Evolutionary conservation across 108 stramenopile genomes (phyloP).

Genomic region (Nannochloropsis gaditana): DNA sequence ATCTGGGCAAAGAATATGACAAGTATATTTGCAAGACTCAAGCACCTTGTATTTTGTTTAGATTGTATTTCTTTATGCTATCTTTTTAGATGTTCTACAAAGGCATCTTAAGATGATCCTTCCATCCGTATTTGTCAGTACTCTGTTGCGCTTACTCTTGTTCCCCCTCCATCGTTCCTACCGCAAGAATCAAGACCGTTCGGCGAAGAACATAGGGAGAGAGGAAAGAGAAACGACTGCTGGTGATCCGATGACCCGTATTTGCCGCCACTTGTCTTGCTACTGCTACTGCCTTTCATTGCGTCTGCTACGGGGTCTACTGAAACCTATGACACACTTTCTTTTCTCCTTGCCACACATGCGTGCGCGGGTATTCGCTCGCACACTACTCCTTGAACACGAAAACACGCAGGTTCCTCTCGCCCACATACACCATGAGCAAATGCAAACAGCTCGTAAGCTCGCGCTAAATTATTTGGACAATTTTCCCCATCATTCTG

Average conservation of each 20-base stretch:
- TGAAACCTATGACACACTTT: background rate
- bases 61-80: slow-evolving; percentile 11
- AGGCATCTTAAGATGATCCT: too few species aligned
- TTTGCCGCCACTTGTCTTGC: background rate
- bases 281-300: background rate
- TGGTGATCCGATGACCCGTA: background rate
- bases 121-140: background rate
- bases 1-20: background rate
- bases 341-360: background rate
- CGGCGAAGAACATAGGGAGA: background rate
- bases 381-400: background rate
- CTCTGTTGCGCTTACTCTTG: slow-evolving; percentile 5
- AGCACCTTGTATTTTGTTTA: background rate
- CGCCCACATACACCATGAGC: background rate
- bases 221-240: background rate
- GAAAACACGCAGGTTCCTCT: background rate
- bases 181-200: background rate
- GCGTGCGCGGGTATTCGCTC: too few species aligned
- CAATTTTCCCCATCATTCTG: too few species aligned
- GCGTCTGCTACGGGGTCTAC: background rate
- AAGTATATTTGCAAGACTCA: too few species aligned
- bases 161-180: background rate
- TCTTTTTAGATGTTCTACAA: background rate
- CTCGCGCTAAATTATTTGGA: background rate
- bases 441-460: background rate